Evolutionary conservation across 2,329 filamentous ascomycete species (phyloP).

Genomic region (Claviceps fusiformis): DNA sequence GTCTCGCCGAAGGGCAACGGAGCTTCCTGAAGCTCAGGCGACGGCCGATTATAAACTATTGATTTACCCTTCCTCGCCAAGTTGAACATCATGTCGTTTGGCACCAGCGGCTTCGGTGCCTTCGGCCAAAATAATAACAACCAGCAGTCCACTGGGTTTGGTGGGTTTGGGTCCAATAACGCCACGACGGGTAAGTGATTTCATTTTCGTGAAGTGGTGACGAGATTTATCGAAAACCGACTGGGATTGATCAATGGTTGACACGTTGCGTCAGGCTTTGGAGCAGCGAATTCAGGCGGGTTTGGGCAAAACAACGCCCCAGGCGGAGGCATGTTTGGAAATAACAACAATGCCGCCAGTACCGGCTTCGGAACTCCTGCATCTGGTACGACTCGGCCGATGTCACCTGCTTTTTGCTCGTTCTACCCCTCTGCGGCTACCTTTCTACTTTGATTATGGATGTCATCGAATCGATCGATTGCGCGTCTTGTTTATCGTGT

Average conservation of each 20-base stretch:
- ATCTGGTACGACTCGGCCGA: constrained; percentile 15
- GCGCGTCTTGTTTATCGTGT: not conserved
- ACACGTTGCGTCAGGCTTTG: constrained; percentile 17
- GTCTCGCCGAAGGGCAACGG: not conserved
- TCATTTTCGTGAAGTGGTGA: not conserved
- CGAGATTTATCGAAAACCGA: constrained; percentile 4
- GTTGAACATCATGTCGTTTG: constrained; percentile 38
- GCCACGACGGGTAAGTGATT: constrained; percentile 37
- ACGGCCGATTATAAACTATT: not conserved
- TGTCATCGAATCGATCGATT: not conserved
- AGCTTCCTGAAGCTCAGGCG: not conserved
- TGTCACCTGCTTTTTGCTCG: not conserved
- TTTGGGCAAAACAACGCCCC: constrained; percentile 30
- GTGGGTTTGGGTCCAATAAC: constrained; percentile 38
- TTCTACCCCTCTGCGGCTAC: not conserved
- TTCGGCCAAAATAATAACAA: constrained; percentile 42
- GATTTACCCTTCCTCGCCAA: constrained; percentile 4
- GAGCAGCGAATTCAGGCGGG: constrained; percentile 18
- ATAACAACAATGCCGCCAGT: constrained; percentile 12
- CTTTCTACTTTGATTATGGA: not conserved
- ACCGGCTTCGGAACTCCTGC: constrained; percentile 23
- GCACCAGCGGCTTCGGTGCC: constrained; percentile 37
- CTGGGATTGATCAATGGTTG: constrained; percentile 10
- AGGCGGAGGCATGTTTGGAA: constrained; percentile 33
- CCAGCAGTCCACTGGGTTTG: constrained; percentile 31